Percentiles rank a stretch among this genome's conserved stretches.
These are phyloP conservation scores for Mimosa pudica DNA, from an alignment of 306 rosid species.

Conservation along the genomic window DNA sequence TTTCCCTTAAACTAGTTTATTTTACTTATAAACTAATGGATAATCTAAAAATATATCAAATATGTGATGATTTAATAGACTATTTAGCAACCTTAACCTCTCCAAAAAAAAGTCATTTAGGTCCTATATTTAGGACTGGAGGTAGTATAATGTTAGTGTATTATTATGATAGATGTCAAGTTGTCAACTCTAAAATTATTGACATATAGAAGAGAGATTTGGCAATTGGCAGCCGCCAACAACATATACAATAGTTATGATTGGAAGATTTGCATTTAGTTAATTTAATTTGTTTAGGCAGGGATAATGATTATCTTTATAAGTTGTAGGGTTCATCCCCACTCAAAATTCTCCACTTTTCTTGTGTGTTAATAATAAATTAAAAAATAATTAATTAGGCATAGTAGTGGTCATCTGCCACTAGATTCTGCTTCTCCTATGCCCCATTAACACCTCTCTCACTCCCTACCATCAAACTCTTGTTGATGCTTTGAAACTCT, in stretches of 20 bases:
- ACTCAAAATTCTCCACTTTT: background rate
- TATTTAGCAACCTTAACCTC: no score
- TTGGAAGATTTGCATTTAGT: constrained; percentile 29
- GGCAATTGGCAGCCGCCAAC: constrained; percentile 25
- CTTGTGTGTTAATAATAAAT: background rate
- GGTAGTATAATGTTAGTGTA: no score
- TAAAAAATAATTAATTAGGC: background rate
- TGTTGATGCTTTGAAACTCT: background rate
- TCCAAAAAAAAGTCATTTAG: no score
- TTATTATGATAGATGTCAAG: background rate
- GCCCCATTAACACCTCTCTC: background rate
- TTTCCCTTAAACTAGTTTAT: no score
- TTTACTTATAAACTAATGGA: no score
- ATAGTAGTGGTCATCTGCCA: background rate
- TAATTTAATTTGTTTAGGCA: background rate
- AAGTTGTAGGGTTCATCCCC: background rate
- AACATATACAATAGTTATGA: constrained; percentile 36
- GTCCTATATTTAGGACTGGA: no score
- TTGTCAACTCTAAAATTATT: background rate
- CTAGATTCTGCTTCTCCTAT: constrained; percentile 21
- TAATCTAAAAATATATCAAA: no score
- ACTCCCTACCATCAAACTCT: background rate
- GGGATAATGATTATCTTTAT: background rate
- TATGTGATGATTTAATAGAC: no score
- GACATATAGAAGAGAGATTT: background rate